Evolutionary conservation across 257 asterid species (phyloP).

Genomic region (Nicotiana otophora): DNA sequence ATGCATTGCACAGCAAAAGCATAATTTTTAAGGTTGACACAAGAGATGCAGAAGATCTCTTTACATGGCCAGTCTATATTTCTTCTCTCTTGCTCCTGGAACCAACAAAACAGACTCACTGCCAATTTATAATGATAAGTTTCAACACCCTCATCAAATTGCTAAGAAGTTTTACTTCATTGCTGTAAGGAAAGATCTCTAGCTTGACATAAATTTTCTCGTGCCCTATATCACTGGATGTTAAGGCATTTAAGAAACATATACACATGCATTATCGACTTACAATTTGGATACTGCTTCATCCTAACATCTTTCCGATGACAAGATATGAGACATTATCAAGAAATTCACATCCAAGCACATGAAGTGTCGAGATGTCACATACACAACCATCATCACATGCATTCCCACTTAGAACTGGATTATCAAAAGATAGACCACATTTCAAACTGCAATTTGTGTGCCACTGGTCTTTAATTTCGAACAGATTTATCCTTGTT

Average conservation of each 20-base stretch:
- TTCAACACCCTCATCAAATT: neutral
- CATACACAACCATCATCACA: neutral
- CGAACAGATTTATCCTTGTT: neutral
- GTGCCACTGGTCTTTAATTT: too few species aligned
- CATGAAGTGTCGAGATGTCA: neutral
- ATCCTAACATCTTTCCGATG: neutral
- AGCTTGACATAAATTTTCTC: neutral
- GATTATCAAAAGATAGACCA: neutral
- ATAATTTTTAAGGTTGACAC: neutral
- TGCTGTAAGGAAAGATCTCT: neutral
- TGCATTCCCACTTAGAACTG: neutral
- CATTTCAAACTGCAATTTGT: neutral
- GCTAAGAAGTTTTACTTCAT: neutral
- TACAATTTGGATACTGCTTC: neutral
- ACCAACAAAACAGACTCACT: neutral
- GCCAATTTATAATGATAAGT: neutral
- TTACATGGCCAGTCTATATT: neutral
- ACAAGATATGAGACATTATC: neutral
- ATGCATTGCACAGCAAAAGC: neutral
- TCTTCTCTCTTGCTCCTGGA: neutral
- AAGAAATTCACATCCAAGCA: neutral
- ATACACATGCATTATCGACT: neutral
- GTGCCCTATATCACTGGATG: neutral
- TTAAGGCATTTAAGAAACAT: neutral
- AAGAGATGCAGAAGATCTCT: neutral